Conservation (phyloP, 2,329 filamentous ascomycete species). For the Clonostachys byssicola region DNA sequence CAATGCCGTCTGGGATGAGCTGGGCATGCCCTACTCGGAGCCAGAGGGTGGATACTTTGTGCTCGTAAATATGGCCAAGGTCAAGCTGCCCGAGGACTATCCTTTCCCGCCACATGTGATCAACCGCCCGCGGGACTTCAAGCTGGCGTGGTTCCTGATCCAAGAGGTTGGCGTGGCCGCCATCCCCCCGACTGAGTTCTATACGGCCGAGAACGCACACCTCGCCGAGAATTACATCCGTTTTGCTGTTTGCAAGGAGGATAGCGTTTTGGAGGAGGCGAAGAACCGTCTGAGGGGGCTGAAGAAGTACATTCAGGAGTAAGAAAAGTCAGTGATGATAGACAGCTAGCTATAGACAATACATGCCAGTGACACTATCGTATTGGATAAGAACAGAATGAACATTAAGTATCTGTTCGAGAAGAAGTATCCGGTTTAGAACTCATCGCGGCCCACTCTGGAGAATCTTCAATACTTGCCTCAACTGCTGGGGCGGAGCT, state of each 20-base stretch:
- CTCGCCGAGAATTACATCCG: slow-evolving; percentile 91
- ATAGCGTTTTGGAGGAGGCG: slow-evolving; percentile 75
- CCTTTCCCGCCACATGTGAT: slow-evolving; percentile 87
- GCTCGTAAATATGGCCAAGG: slow-evolving; percentile 86
- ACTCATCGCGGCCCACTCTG: too few species aligned
- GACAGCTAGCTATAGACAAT: too few species aligned
- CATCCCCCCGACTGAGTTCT: slow-evolving; percentile 96
- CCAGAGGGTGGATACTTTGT: slow-evolving; percentile 98
- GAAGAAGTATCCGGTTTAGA: too few species aligned
- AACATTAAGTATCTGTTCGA: too few species aligned
- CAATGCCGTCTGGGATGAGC: slow-evolving; percentile 75
- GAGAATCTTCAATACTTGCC: too few species aligned
- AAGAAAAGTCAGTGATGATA: not conserved
- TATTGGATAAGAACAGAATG: too few species aligned
- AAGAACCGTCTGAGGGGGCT: slow-evolving; percentile 71
- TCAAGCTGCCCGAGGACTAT: slow-evolving; percentile 79
- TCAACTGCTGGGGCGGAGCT: too few species aligned
- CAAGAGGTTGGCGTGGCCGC: slow-evolving; percentile 93
- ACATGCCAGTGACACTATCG: too few species aligned
- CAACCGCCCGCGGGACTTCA: slow-evolving; percentile 83
- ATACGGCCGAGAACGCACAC: slow-evolving; percentile 77
- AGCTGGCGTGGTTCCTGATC: slow-evolving; percentile 94
- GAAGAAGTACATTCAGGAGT: slow-evolving; percentile 61
- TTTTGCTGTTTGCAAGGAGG: slow-evolving; percentile 95
- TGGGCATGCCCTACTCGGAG: slow-evolving; percentile 77